Base-by-base conservation (phyloP, 345 rosid species). In the Lepidium sativum region DNA sequence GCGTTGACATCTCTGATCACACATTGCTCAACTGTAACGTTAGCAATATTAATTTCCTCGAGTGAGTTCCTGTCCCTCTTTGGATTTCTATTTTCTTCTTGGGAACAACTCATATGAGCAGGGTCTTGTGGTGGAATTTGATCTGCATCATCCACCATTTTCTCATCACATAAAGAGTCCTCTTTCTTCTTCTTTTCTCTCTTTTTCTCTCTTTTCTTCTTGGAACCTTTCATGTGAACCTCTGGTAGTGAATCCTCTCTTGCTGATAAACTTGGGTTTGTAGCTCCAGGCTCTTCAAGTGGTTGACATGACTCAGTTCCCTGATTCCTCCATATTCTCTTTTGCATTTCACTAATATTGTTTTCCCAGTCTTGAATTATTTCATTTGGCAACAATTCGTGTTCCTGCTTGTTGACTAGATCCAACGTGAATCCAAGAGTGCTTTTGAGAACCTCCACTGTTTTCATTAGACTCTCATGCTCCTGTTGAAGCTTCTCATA, bases 21-120 rank as follows among this genome's bases (percentile, higher is more conserved):
- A 0, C 6, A 5, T 25, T 25, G 29, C 5, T 25, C 29, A 25
- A 25, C 0, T 25, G 29, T 4, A 25, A 27, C 31, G 6, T 27
- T 7, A 27, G 31, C 31, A 6, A 6, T 27, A 1, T 6, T 27
- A 27, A 6, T 35, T 54, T 54, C 43, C 17, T 54, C 20, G 31
- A 35, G 15, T 10, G 23, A 0, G 44, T 42, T 51, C 17, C 12
- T 51, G 29, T 9, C 39, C 14, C 13, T 59, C 15, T 43, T 11
- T 18, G 12, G 52, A 25, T 72, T 59, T 58, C 14, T 21, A 27
- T 58, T 72, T 43, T 31, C 66, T 65, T 25, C 52, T 55, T 6
- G 12, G 29, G 71, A 57, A 65, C 41, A 32, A 23, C 29, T 23
- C 76, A 41, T 29, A 40, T 49, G 17, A 49, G 57, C 27, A 58